Base-by-base conservation (phyloP, 352 stramenopile species). In the Phytophthora capsici region DNA sequence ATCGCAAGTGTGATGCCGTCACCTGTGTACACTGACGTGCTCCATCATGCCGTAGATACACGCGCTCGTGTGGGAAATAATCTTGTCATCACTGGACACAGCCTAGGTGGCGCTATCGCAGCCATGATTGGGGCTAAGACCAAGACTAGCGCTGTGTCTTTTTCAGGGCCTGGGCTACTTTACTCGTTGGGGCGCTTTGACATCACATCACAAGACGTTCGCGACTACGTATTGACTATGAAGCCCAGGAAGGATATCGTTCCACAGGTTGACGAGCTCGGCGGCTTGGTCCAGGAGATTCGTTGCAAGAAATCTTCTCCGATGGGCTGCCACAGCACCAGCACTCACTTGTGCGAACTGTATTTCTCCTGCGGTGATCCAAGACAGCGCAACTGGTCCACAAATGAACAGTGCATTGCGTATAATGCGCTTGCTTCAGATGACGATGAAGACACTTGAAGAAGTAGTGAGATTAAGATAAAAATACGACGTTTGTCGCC, bases 191-290 rank as follows among this genome's bases (percentile, higher is more conserved):
- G 79, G 6, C 84, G 86, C 37, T 94, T 94, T 43, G 80, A 75
- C 52, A 66, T 94, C 26, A 65, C 80, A 2, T 67, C 75, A 26
- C 73, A 76, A 20, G 84, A 88, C 45, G 69, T 94, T 45, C 80
- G 84, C 19, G 82, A 94, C 66, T 89, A 91, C 40, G 86, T 94
- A 56, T 49, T 94, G 55, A 93, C 86, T 22, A 85, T 94, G 70
- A 94, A 93, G 41, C 82, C 86, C 0, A 68, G 77, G 40, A 91
- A 84, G 34, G 86, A 94, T 60, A 94, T 94, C 32, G 80, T 94
- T 14, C 84, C 86, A 17, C 76, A 77, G n/a, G 82, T 93, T 19
- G 86, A 94, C 52, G 73, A 89, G 45, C 71, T 94, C 6, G 82
- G 84, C 19, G 86, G 86, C 8, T 77, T 94, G 60, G 84, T 94